Evolutionary conservation across 345 rosid genomes (phyloP), one percentile per base, ranked within the genome.

Genomic region (Sapria himalayana): DNA sequence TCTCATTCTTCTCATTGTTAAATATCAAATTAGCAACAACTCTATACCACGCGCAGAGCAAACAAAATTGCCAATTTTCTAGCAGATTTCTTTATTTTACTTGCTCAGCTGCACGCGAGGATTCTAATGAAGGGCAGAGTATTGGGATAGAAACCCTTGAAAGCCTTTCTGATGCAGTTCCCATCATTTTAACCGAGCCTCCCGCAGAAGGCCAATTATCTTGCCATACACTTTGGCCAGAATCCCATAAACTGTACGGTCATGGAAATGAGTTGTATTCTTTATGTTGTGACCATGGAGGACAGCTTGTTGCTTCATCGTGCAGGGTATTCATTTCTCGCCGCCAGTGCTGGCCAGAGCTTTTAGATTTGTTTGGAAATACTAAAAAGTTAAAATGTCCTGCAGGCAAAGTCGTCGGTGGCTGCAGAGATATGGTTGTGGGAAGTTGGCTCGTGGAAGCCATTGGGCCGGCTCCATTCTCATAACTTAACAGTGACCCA

Each of bases 371-470:
- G 5, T 25, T 24, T 46, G n/a, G n/a, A n/a, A n/a, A n/a, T n/a
- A n/a, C n/a, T n/a, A n/a, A n/a, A n/a, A n/a, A n/a, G n/a, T n/a
- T n/a, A n/a, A 25, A 10, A 34, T 49, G 9, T 54, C 29, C 41
- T 66, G 45, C 66, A 89, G 98, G 98, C 86, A 22, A 93, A 82
- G 36, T 70, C 93, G 34, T 69, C 66, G 14, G 13, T 76, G 45
- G 85, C 67, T 43, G 95, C 98, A 2, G 93, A 89, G 43, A 74
- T 89, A 71, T 79, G 86, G 92, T 53, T 76, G 17, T 89, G 92
- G 98, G 69, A 79, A 62, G 92, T 76, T 36, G 86, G 95, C 52
- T 66, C 86, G n/a, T 89, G 98, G 92, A 89, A 82, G 65, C 66
- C 79, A 36, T 72, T 79, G 34, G 81, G 81, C 39, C 73, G 74